phyloP scores from a whole-genome alignment of 768 basidiomycete species.

The Podaxis rugospora region DNA sequence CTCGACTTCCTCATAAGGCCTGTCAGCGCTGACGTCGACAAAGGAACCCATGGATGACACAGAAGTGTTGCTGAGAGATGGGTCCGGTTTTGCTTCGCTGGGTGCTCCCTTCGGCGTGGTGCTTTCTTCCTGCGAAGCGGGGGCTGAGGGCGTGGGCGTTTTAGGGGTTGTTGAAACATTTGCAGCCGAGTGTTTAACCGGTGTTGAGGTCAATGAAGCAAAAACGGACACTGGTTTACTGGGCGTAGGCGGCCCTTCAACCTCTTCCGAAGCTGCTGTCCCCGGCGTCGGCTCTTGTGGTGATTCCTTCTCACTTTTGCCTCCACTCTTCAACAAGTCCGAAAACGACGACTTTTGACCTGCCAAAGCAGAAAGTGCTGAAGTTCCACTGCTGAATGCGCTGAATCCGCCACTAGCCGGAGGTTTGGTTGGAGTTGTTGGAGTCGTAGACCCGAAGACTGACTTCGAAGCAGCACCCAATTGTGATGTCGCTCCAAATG shows the following conservation, averaged over 20 bases:
- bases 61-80: slow-evolving; percentile 14
- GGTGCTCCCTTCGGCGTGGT: slow-evolving; percentile 1
- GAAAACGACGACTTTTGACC: slow-evolving; percentile 45
- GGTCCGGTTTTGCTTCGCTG: background rate
- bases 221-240: slow-evolving; percentile 1
- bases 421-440: slow-evolving; percentile 23
- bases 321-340: slow-evolving; percentile 50
- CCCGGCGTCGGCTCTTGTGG: slow-evolving; percentile 15
- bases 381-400: slow-evolving; percentile 41
- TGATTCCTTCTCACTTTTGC: slow-evolving; percentile 22
- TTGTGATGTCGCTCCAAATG: slow-evolving; percentile 26
- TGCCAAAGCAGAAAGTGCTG: slow-evolving; percentile 38
- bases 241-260: slow-evolving; percentile 1
- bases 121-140: background rate
- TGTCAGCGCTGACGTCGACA: slow-evolving; percentile 19
- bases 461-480: slow-evolving; percentile 28
- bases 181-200: background rate
- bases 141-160: background rate
- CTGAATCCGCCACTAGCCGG: slow-evolving; percentile 41
- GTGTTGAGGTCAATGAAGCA: background rate
- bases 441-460: slow-evolving; percentile 22
- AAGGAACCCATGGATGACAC: slow-evolving; percentile 20
- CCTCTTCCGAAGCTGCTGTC: background rate
- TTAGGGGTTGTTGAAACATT: background rate
- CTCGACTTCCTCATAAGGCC: slow-evolving; percentile 17